Conservation (phyloP, 2,329 filamentous ascomycete genomes). For the Botrytis porri region DNA sequence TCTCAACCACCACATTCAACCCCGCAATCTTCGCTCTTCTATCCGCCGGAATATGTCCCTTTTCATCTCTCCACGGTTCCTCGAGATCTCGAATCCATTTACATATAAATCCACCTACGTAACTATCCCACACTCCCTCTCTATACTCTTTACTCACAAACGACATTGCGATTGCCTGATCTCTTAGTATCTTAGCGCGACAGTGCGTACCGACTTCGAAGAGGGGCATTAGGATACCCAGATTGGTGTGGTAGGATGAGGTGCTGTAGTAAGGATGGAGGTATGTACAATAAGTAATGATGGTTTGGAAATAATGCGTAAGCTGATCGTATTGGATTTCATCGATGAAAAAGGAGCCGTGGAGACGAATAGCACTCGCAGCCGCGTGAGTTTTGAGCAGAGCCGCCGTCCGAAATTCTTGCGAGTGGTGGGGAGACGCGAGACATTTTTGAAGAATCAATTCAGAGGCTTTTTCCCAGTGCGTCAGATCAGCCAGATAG, state of each 20-base stretch:
- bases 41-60: neutral
- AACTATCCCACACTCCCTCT: slow-evolving; percentile 25
- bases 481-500: neutral
- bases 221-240: slow-evolving; percentile 23
- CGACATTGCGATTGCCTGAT: slow-evolving; percentile 20
- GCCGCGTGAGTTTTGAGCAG: slow-evolving; percentile 20
- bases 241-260: slow-evolving; percentile 21
- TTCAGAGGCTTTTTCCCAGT: neutral
- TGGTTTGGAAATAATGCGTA: slow-evolving; percentile 16
- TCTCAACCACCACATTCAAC: neutral
- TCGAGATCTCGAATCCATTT: slow-evolving; percentile 21
- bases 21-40: neutral
- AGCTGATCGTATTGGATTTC: slow-evolving; percentile 23
- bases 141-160: slow-evolving; percentile 17
- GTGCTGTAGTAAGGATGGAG: slow-evolving; percentile 15
- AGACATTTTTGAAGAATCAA: neutral
- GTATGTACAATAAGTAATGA: slow-evolving; percentile 12
- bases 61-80: slow-evolving; percentile 21
- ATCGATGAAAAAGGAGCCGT: slow-evolving; percentile 5
- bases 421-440: neutral
- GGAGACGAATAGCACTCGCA: slow-evolving; percentile 14
- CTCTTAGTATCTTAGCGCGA: slow-evolving; percentile 13
- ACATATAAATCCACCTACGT: slow-evolving; percentile 3
- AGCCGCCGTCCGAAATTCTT: slow-evolving; percentile 17
- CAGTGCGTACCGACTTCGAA: slow-evolving; percentile 22